Evolutionary conservation across 768 basidiomycete genomes (phyloP), one percentile per base, ranked within the genome.

Genomic region (Dacryopinax primogenitus): DNA sequence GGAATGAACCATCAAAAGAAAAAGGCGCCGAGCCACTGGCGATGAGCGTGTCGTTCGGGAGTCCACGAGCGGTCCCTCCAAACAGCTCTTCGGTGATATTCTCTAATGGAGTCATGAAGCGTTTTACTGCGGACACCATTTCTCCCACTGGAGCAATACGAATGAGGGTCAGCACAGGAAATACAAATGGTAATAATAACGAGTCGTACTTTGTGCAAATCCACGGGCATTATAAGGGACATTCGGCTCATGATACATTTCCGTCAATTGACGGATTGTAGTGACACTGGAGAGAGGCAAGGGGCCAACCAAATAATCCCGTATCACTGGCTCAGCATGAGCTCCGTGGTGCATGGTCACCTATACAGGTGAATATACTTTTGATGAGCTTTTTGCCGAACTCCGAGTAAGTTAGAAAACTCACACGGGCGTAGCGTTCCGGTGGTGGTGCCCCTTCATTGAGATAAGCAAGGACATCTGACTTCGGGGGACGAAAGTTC

Each of bases 1-100:
- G 77, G 77, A 83, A 85, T 15, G 77, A 74, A 6, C 85, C 85
- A 68, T 86, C 84, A 68, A 81, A 85, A 62, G 81, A 81, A 70
- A 82, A 79, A 1, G 84, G 84, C 0, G 79, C 83, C 36, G 71
- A 73, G 1, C 74, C 77, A 1, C 76, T 81, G 1, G 77, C 77
- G 1, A 78, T 68, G 11, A 86, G 76, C 0, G 83, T 83, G 66
- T 82, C 81, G 62, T 79, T 82, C 11, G 74, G 72, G 0, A 76
- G 71, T 0, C 81, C 82, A 32, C 73, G 69, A 15, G 75, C 77
- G 28, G 75, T 75, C 12, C 76, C 82, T 12, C 75, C 79, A 67
- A 83, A 82, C 1, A 85, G 71, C 66, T 83, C 82, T 79, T 82
- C 33, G 35, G 64, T 62, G 32, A 67, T 64, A 23, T 61, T 23